Conservation (phyloP, 495 filamentous ascomycete species). For the Trichocladium antarcticum region DNA sequence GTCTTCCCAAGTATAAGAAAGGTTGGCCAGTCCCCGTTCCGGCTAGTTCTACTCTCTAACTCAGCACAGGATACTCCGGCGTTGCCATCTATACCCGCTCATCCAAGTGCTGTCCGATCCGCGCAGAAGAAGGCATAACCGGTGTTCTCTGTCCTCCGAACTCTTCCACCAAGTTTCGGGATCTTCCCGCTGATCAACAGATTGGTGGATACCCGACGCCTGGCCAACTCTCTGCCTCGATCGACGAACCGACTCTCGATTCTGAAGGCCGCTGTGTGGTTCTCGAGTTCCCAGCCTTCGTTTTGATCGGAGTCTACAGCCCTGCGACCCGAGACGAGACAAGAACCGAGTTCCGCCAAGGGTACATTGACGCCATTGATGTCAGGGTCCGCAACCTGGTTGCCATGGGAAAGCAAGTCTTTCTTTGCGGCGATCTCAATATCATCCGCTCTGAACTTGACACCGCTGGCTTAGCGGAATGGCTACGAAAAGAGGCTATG, state of each 20-base stretch:
- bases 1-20: slow-evolving; percentile 84
- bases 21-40: slow-evolving; percentile 46
- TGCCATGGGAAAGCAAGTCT: slow-evolving; percentile 66
- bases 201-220: slow-evolving; percentile 84
- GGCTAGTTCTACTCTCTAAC: neutral
- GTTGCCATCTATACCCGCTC: slow-evolving; percentile 94
- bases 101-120: slow-evolving; percentile 73
- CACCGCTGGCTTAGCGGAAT: slow-evolving; percentile 55
- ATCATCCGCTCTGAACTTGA: slow-evolving; percentile 68
- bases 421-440: slow-evolving; percentile 85
- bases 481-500: slow-evolving; percentile 52
- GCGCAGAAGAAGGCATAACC: slow-evolving; percentile 86
- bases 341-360: slow-evolving; percentile 71
- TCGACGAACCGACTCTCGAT: slow-evolving; percentile 66
- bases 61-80: slow-evolving; percentile 74
- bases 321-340: slow-evolving; percentile 78
- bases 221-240: slow-evolving; percentile 49
- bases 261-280: slow-evolving; percentile 86
- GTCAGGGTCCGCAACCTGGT: slow-evolving; percentile 72
- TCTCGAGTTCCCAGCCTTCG: slow-evolving; percentile 92
- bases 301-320: slow-evolving; percentile 81
- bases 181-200: slow-evolving; percentile 63
- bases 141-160: slow-evolving; percentile 70
- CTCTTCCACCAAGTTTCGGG: slow-evolving; percentile 60
- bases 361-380: slow-evolving; percentile 71